Evolutionary conservation across 169 alveolate species (phyloP).

Genomic region (Plasmodium falciparum): DNA sequence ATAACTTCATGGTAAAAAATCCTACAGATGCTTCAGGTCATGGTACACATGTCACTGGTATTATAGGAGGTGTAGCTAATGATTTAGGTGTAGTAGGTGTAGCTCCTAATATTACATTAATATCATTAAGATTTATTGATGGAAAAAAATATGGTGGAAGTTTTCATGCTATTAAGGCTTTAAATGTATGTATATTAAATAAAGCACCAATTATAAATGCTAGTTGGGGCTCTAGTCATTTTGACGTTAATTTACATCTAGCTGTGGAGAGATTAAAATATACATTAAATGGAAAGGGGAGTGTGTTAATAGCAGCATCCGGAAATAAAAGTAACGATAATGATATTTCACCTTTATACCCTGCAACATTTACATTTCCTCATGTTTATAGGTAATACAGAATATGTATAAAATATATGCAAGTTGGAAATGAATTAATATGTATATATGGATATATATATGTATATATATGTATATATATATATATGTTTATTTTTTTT

Average conservation of each 20-base stretch:
- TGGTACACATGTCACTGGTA: slow-evolving; percentile 90
- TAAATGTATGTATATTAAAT: slow-evolving; percentile 65
- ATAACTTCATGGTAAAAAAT: slow-evolving; percentile 65
- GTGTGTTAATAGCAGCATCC: slow-evolving; percentile 43
- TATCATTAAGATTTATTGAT: slow-evolving; percentile 71
- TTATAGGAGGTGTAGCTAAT: slow-evolving; percentile 73
- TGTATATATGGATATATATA: no score
- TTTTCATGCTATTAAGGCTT: slow-evolving; percentile 64
- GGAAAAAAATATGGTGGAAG: slow-evolving; percentile 68
- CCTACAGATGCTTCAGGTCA: slow-evolving; percentile 89
- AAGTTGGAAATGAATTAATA: no score
- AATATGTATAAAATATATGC: no score
- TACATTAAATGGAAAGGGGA: slow-evolving; percentile 65
- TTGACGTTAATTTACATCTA: slow-evolving; percentile 25
- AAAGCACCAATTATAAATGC: slow-evolving; percentile 69
- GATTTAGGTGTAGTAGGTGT: slow-evolving; percentile 75
- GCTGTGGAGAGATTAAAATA: slow-evolving; percentile 55
- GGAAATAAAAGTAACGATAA: slow-evolving; percentile 59
- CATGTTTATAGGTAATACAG: slow-evolving; percentile 43
- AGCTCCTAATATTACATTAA: slow-evolving; percentile 52
- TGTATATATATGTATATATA: no score
- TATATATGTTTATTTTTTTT: neutral
- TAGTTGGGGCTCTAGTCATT: slow-evolving; percentile 72
- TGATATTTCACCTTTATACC: slow-evolving; percentile 45
- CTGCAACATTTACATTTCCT: slow-evolving; percentile 38